Percentiles rank a stretch among this genome's conserved stretches.
These are phyloP conservation scores for Sarocladium strictum DNA, from an alignment of 2,329 filamentous ascomycete species.

Conservation along the genomic window DNA sequence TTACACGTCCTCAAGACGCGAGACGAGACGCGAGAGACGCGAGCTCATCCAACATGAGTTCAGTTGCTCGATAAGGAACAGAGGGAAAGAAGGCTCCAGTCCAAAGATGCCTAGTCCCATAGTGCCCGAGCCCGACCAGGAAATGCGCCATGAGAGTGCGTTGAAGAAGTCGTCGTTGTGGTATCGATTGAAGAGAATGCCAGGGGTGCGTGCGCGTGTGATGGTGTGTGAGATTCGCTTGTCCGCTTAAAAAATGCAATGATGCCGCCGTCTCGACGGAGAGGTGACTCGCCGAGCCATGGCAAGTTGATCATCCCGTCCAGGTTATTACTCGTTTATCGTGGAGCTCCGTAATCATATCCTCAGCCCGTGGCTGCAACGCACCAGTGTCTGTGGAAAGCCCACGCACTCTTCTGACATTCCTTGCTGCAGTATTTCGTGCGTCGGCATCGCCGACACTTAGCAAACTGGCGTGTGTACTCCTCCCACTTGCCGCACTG, in stretches of 20 bases:
- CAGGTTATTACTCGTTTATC: background rate
- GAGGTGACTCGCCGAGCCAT: background rate
- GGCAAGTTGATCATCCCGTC: slow-evolving; percentile 14
- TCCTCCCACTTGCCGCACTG: slow-evolving; percentile 98
- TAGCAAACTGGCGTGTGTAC: slow-evolving; percentile 92
- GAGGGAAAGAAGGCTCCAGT: background rate
- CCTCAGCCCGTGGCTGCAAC: slow-evolving; percentile 53
- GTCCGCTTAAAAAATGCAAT: slow-evolving; percentile 5
- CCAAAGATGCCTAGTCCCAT: background rate
- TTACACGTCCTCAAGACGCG: background rate
- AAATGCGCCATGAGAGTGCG: slow-evolving; percentile 2
- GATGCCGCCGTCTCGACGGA: background rate
- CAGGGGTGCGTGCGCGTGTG: background rate
- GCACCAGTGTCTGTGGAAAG: slow-evolving; percentile 97
- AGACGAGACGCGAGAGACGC: no score
- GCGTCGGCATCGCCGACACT: slow-evolving; percentile 89
- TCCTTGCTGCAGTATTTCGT: slow-evolving; percentile 99
- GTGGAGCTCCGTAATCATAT: background rate
- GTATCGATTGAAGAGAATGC: slow-evolving; percentile 7
- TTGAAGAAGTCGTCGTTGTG: background rate
- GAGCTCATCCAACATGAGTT: no score
- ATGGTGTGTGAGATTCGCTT: background rate
- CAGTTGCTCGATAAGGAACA: no score
- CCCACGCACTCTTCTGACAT: slow-evolving; percentile 98
- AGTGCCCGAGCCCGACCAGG: background rate